These are phyloP conservation scores for Suhomyces ambrosiae DNA, from an alignment of 1,139 yeast genomes.

Conservation along the genomic window DNA sequence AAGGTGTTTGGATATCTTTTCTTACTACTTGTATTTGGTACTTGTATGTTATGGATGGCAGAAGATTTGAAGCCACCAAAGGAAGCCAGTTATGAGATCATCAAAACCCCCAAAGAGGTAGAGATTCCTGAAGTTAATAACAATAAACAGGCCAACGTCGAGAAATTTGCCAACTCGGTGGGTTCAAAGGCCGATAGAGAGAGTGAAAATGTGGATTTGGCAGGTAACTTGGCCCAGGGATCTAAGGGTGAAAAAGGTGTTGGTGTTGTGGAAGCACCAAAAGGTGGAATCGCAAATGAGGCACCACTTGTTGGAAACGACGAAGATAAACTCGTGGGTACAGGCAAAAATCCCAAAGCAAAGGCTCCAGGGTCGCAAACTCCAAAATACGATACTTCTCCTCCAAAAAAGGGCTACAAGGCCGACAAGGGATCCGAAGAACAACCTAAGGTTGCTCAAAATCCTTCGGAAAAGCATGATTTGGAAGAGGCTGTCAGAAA, in stretches of 20 bases:
- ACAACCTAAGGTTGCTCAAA: constrained; percentile 1
- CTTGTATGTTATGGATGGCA: constrained; percentile 39
- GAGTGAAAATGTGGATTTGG: constrained; percentile 37
- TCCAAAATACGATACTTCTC: constrained; percentile 6
- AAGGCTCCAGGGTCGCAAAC: constrained; percentile 6
- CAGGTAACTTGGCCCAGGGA: constrained; percentile 44
- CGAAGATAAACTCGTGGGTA: constrained; percentile 36
- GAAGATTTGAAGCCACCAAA: constrained; percentile 38
- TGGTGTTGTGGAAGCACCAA: constrained; percentile 52
- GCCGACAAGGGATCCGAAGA: constrained; percentile 17
- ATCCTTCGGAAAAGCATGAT: constrained; percentile 2
- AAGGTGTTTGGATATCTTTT: constrained; percentile 43
- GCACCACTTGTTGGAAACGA: constrained; percentile 49
- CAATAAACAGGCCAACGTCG: constrained; percentile 24
- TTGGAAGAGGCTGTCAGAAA: constrained; percentile 5
- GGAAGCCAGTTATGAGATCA: constrained; percentile 35
- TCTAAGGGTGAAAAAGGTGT: constrained; percentile 47
- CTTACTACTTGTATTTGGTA: constrained; percentile 39
- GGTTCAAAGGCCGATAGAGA: constrained; percentile 32
- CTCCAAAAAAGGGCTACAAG: constrained; percentile 17
- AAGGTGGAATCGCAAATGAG: constrained; percentile 53
- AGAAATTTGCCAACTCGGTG: constrained; percentile 27
- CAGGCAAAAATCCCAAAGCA: constrained; percentile 22
- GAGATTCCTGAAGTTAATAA: constrained; percentile 9
- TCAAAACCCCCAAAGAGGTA: constrained; percentile 12